Percentiles rank a stretch among this genome's conserved stretches.
These are phyloP conservation scores for Amanita thiersii DNA, from an alignment of 768 basidiomycete species.

Conservation along the genomic window DNA sequence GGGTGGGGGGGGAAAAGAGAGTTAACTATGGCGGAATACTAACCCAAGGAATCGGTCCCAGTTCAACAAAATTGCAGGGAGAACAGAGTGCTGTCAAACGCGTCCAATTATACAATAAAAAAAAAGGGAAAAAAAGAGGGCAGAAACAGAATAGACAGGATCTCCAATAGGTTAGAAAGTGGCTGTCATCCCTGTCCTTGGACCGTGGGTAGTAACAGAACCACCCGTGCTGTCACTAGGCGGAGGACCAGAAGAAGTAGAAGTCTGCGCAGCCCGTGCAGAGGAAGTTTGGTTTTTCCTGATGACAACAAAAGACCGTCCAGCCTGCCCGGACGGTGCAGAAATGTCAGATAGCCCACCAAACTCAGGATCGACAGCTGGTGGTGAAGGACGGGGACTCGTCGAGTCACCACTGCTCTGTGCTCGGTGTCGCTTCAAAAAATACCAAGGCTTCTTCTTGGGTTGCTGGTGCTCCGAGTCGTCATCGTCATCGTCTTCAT, in stretches of 20 bases:
- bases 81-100: too few relatives aligned
- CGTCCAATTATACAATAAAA: too few relatives aligned
- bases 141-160: too few relatives aligned
- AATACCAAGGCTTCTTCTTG: constrained; percentile 68
- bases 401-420: constrained; percentile 48
- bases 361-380: constrained; percentile 25
- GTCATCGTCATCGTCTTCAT: constrained; percentile 31
- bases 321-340: constrained; percentile 26
- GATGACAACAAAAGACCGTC: constrained; percentile 63
- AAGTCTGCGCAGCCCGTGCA: constrained; percentile 26
- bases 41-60: too few relatives aligned
- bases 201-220: constrained; percentile 1
- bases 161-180: neutral
- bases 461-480: constrained; percentile 31
- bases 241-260: constrained; percentile 24
- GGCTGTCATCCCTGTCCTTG: constrained; percentile 4
- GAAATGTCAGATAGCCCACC: constrained; percentile 19
- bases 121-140: neutral
- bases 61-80: too few relatives aligned
- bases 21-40: too few relatives aligned
- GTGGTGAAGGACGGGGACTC: constrained; percentile 17
- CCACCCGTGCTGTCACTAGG: constrained; percentile 9
- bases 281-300: constrained; percentile 51
- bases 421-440: constrained; percentile 47
- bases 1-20: too few relatives aligned